Conservation (phyloP, 345 rosid species). For the Salix suchowensis region DNA sequence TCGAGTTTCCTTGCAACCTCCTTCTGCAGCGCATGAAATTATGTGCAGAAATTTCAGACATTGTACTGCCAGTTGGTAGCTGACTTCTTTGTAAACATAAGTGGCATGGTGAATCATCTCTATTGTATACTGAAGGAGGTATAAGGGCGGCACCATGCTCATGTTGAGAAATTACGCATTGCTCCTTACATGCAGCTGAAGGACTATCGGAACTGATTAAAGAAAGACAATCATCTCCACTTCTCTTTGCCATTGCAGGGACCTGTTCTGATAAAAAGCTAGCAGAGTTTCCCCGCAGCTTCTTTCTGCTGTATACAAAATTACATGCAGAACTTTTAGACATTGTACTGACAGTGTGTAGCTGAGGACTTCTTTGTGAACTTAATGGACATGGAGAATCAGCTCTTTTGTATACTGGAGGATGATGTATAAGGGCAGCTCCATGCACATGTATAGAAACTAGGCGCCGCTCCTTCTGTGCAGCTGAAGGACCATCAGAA, state of each 20-base stretch:
- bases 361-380: too few relatives aligned
- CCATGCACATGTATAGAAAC: neutral
- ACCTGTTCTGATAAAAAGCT: neutral
- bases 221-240: neutral
- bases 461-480: neutral
- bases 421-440: neutral
- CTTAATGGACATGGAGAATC: too few relatives aligned
- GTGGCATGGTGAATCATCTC: conserved; percentile 20
- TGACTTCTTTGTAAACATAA: conserved; percentile 32
- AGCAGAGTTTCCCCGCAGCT: neutral
- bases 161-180: neutral
- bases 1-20: conserved; percentile 29
- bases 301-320: neutral
- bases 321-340: neutral
- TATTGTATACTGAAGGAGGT: neutral
- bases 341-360: neutral
- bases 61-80: conserved; percentile 33
- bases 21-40: conserved; percentile 49
- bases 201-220: neutral
- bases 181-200: neutral
- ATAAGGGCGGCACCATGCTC: neutral
- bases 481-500: neutral
- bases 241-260: neutral
- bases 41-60: conserved; percentile 34
- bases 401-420: too few relatives aligned